Evolutionary conservation across 2,329 filamentous ascomycete genomes (phyloP), one percentile per base, ranked within the genome.

Genomic region (Emmonsia crescens): DNA sequence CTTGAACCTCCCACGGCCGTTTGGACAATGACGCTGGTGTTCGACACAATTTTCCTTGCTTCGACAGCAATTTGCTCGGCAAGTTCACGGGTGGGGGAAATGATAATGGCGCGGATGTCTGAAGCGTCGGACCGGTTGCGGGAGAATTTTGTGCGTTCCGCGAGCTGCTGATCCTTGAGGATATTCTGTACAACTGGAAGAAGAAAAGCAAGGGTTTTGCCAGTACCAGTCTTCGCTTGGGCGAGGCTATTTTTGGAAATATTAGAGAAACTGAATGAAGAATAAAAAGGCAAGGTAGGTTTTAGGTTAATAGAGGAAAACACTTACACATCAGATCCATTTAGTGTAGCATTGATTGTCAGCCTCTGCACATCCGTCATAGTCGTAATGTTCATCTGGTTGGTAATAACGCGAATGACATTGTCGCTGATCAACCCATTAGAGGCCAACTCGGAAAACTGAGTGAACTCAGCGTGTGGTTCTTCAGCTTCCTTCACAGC

Each of bases 201-300:
- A 29, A 99, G 81, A 79, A 97, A 99, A 42, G 90, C 94, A 62
- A 97, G 78, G 0, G 94, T 99, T 78, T 99, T 99, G 72, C 94
- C 94, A 3, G 94, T 97, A 72, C 94, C 94, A 9, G 94, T 99
- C 77, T 90, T 96, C 63, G 94, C 94, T 78, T 97, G 94, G 55
- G 93, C 94, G 67, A 97, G 82, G 68, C 88, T 90, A 70, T 64
- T 60, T 60, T 57, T 58, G 64, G 52, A 42, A 59, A 14, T 57
- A 5, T 60, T 73, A 71, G 69, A 65, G 64, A 51, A 38, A 60
- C 42, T 31, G 8, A 56, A 31, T 6, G 40, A 24, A 48, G 46
- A 61, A 9, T 27, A 27, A 60, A 42, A 58, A 52, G 6, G 24
- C 10, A 51, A n/a, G 55, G 14, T 19, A 57, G 42, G 44, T 6